A percentile compares a stretch with the other conserved stretches of the same genome.
These are phyloP conservation scores for Cladorrhinum sp. DNA, from an alignment of 2,329 filamentous ascomycete genomes.

Conservation along the genomic window DNA sequence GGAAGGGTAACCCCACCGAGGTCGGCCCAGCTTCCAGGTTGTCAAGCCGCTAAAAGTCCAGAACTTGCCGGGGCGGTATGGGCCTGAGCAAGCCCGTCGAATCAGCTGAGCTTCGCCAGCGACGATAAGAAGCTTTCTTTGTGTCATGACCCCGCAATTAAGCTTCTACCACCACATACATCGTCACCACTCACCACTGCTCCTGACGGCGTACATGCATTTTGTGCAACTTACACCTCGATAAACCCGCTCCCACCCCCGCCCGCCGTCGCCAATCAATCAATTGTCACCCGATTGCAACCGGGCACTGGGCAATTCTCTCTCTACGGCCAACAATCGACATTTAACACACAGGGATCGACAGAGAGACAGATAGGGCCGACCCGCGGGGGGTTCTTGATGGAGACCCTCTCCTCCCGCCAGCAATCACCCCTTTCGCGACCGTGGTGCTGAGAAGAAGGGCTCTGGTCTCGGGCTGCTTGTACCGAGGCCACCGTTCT, in stretches of 20 bases:
- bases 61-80: not conserved
- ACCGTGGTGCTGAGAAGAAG: slow-evolving; percentile 55
- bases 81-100: slow-evolving; percentile 3
- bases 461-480: slow-evolving; percentile 48
- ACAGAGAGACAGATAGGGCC: not conserved
- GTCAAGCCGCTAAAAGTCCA: not conserved
- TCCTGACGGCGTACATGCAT: slow-evolving; percentile 8
- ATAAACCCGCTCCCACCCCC: not conserved
- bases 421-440: slow-evolving; percentile 47
- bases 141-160: slow-evolving; percentile 28
- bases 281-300: slow-evolving; percentile 21
- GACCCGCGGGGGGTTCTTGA: slow-evolving; percentile 32
- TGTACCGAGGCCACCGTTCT: slow-evolving; percentile 45
- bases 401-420: slow-evolving; percentile 37
- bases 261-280: slow-evolving; percentile 15
- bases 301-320: slow-evolving; percentile 7
- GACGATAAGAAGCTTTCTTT: slow-evolving; percentile 22
- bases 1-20: slow-evolving; percentile 8
- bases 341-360: slow-evolving; percentile 1
- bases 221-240: slow-evolving; percentile 9
- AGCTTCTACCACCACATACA: slow-evolving; percentile 22
- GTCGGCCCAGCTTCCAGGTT: slow-evolving; percentile 9
- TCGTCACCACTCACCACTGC: slow-evolving; percentile 17
- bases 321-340: slow-evolving; percentile 1
- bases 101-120: slow-evolving; percentile 17